Evolutionary conservation across 225 moss, liverwort and hornwort species (phyloP).

Genomic region (Takakia lepidozioides): DNA sequence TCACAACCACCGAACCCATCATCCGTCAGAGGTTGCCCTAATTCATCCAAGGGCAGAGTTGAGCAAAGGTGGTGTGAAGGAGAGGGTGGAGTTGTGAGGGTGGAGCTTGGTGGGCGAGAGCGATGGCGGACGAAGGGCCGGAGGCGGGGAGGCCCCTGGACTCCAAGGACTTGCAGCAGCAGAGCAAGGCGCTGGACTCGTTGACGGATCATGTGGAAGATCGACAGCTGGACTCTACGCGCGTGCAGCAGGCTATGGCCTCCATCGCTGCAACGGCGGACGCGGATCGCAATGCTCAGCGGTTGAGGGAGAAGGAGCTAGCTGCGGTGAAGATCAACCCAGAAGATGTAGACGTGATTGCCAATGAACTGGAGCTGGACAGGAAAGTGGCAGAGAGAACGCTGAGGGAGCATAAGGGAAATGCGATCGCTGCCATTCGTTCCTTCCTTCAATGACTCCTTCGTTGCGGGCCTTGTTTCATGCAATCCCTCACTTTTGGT

Average conservation of each 20-base stretch:
- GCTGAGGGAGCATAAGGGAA: conserved; percentile 91
- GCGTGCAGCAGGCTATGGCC: conserved; percentile 98
- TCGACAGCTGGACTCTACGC: conserved; percentile 85
- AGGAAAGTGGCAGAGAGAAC: conserved; percentile 93
- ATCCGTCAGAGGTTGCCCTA: no score
- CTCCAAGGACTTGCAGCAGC: conserved; percentile 98
- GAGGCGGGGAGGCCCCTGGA: conserved; percentile 61
- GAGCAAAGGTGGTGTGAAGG: no score
- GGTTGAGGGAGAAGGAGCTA: conserved; percentile 86
- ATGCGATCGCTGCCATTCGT: conserved; percentile 76
- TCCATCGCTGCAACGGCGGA: conserved; percentile 83
- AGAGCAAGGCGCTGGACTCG: conserved; percentile 95
- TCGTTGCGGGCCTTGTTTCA: no score
- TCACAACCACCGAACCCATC: no score
- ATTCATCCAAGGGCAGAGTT: no score
- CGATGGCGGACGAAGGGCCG: conserved; percentile 75
- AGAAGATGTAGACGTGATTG: conserved; percentile 84
- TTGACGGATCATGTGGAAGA: conserved; percentile 98
- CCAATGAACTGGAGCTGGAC: conserved; percentile 91
- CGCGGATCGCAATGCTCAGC: conserved; percentile 85
- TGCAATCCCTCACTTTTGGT: no score
- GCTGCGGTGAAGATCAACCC: conserved; percentile 84
- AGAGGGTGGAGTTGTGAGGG: no score
- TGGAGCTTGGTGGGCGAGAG: background rate
- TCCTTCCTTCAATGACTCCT: conserved; percentile 69